phyloP scores from a whole-genome alignment of 352 stramenopile species.

The Globisporangium perplexum region DNA sequence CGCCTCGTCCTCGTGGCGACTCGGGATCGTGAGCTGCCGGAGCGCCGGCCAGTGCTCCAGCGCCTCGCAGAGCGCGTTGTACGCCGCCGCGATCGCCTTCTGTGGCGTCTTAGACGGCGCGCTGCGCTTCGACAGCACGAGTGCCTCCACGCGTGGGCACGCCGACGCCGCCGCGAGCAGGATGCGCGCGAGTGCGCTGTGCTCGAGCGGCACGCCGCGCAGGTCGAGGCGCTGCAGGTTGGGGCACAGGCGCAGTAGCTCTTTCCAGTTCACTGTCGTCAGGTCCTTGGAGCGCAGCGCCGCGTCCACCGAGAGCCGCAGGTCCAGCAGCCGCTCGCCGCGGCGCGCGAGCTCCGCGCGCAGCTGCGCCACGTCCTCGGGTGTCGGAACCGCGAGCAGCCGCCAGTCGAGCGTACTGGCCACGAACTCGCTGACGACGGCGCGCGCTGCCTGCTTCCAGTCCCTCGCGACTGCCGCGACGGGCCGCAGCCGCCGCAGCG shows the following conservation, averaged over 20 bases:
- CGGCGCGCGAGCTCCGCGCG: slow-evolving; percentile 3
- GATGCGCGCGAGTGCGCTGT: slow-evolving; percentile 4
- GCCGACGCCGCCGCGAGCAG: slow-evolving; percentile 5
- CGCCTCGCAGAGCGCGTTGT: slow-evolving; percentile 12
- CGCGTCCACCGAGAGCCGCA: slow-evolving; percentile 4
- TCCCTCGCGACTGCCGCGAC: slow-evolving; percentile 1
- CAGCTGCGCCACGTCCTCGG: slow-evolving; percentile 1
- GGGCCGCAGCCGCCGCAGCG: slow-evolving; percentile 3
- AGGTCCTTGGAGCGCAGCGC: slow-evolving; percentile 3
- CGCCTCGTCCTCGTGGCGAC: slow-evolving; percentile 11
- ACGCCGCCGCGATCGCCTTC: slow-evolving; percentile 1
- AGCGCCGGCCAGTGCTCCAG: slow-evolving; percentile 14
- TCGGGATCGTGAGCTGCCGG: slow-evolving; percentile 19
- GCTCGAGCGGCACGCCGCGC: slow-evolving; percentile 15
- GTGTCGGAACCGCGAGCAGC: background rate
- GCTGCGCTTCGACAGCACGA: slow-evolving; percentile 15
- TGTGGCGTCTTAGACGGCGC: slow-evolving; percentile 1
- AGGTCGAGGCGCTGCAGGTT: slow-evolving; percentile 20
- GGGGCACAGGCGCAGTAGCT: slow-evolving; percentile 7
- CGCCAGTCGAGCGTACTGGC: background rate
- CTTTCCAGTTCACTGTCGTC: slow-evolving; percentile 9
- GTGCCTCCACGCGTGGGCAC: slow-evolving; percentile 11
- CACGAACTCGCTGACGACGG: slow-evolving; percentile 2
- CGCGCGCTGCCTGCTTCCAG: slow-evolving; percentile 3
- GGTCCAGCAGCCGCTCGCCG: slow-evolving; percentile 4